Conservation (phyloP, 306 rosid species). For the Aeschynomene evenia region DNA sequence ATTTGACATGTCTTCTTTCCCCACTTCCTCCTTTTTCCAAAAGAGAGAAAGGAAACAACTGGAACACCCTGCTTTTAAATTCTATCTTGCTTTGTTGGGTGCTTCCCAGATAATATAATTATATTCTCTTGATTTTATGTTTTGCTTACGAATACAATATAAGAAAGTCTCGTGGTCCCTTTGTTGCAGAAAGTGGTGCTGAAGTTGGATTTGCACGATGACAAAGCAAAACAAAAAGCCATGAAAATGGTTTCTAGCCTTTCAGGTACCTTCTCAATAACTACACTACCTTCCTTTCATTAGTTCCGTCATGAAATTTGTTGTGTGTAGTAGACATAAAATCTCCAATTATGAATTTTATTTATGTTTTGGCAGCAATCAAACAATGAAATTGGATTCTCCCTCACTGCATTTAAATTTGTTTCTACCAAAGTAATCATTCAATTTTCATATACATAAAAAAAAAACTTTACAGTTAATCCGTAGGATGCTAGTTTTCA, state of each 20-base stretch:
- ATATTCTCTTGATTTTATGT: background rate
- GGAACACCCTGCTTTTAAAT: no score
- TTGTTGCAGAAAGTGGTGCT: constrained; percentile 68
- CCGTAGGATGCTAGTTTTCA: background rate
- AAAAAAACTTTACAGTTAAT: background rate
- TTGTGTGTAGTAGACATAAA: background rate
- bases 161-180: background rate
- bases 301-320: background rate
- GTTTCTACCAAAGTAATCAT: background rate
- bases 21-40: background rate
- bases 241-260: constrained; percentile 62
- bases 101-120: background rate
- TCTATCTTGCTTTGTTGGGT: no score
- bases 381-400: background rate
- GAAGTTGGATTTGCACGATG: constrained; percentile 72
- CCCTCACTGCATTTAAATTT: no score
- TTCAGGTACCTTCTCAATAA: no score
- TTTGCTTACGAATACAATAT: background rate
- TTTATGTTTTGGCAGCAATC: background rate
- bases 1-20: background rate
- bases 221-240: constrained; percentile 73
- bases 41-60: background rate
- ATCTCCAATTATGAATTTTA: background rate
- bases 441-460: background rate
- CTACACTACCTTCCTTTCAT: background rate